These are phyloP conservation scores for Metschnikowia arizonensis DNA, from an alignment of 805 yeast genomes.

Conservation along the genomic window DNA sequence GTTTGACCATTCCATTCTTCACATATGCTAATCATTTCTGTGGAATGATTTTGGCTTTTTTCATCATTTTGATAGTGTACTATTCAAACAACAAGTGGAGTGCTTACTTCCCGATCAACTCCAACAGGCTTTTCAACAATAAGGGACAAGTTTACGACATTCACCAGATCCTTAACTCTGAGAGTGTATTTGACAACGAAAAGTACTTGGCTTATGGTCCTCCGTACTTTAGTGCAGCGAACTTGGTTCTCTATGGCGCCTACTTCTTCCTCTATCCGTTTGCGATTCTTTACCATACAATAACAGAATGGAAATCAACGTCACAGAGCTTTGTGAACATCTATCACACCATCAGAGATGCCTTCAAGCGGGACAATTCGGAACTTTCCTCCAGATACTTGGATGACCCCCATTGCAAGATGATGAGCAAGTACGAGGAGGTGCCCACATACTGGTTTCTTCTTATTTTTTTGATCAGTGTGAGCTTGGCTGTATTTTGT, in stretches of 20 bases:
- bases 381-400: conserved; percentile 14
- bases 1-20: conserved; percentile 41
- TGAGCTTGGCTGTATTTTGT: conserved; percentile 41
- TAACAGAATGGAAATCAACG: conserved; percentile 44
- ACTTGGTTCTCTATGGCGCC: conserved; percentile 55
- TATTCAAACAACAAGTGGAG: conserved; percentile 50
- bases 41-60: conserved; percentile 34
- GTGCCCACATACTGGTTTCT: conserved; percentile 75
- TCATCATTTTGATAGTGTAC: conserved; percentile 32
- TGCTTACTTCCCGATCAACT: conserved; percentile 47
- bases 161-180: conserved; percentile 39
- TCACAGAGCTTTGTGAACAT: conserved; percentile 35
- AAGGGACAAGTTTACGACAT: conserved; percentile 47
- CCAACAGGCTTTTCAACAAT: conserved; percentile 51
- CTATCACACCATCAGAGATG: conserved; percentile 26
- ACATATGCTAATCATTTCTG: conserved; percentile 39
- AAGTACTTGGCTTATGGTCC: conserved; percentile 57
- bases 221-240: conserved; percentile 63
- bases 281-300: conserved; percentile 45
- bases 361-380: conserved; percentile 17
- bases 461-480: conserved; percentile 41
- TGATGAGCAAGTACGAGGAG: conserved; percentile 58
- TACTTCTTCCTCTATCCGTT: conserved; percentile 55
- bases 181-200: conserved; percentile 42
- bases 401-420: conserved; percentile 52